Evolutionary conservation across 2,329 filamentous ascomycete species (phyloP).

Genomic region (Neurospora crassa): DNA sequence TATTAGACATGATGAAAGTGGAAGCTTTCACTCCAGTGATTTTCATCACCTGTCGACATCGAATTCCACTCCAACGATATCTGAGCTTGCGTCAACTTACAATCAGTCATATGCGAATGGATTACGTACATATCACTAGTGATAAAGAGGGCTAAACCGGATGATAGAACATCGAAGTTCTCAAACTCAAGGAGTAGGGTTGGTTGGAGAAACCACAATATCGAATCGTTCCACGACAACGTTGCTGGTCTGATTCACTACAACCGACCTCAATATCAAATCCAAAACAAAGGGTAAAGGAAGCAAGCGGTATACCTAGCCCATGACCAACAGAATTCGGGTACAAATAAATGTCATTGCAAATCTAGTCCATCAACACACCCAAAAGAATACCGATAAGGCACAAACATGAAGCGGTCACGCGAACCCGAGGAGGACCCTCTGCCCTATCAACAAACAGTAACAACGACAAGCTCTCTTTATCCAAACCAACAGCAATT

Average conservation of each 20-base stretch:
- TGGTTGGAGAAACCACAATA: not conserved
- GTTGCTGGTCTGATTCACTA: not conserved
- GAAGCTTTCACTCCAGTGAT: not conserved
- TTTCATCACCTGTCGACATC: not conserved
- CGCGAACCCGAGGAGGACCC: constrained; percentile 44
- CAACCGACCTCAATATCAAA: not conserved
- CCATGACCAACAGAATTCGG: not conserved
- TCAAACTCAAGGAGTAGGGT: not conserved
- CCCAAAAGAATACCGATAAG: constrained; percentile 1
- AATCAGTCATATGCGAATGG: not conserved
- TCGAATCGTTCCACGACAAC: not conserved
- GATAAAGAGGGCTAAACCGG: not conserved
- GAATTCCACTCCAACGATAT: not conserved
- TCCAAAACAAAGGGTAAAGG: not conserved
- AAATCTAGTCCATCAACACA: not conserved
- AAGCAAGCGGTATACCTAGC: not conserved
- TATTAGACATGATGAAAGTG: not conserved
- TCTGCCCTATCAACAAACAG: constrained; percentile 6
- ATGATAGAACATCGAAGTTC: not conserved
- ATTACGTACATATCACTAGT: not conserved
- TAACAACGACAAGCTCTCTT: not conserved
- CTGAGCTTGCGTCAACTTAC: not conserved
- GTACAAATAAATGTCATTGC: not conserved
- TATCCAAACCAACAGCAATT: not conserved
- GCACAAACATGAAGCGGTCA: constrained; percentile 49